Conservation (phyloP, 1,284 basidiomycete genomes). For the Rhodotorula sp. region DNA sequence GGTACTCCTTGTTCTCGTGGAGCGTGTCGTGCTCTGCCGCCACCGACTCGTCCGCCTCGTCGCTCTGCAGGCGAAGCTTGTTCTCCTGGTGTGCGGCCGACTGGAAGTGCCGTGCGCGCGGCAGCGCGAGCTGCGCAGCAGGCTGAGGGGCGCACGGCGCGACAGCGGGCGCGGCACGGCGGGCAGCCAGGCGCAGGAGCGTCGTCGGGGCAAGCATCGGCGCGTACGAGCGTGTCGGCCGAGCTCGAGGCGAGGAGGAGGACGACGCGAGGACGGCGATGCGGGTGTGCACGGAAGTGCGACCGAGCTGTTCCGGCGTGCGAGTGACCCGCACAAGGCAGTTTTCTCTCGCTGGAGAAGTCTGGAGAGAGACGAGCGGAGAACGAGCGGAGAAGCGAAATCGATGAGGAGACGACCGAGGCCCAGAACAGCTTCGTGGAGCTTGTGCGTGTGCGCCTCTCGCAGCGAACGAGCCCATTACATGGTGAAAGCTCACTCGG, state of each 20-base stretch:
- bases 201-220: not conserved
- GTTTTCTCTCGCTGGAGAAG: not conserved
- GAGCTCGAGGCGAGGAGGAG: not conserved
- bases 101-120: conserved; percentile 9
- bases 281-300: not conserved
- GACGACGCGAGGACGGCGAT: not conserved
- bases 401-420: not conserved
- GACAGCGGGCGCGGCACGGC: not conserved
- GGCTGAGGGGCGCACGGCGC: not conserved
- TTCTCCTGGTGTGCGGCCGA: not conserved
- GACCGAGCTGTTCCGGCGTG: not conserved
- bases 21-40: conserved; percentile 13
- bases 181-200: conserved; percentile 2
- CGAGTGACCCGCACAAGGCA: not conserved
- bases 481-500: too few species aligned
- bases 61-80: conserved; percentile 13
- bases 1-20: conserved; percentile 22
- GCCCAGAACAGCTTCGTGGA: too few species aligned
- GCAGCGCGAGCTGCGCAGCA: not conserved
- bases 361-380: not conserved
- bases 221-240: not conserved
- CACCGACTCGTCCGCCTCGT: conserved; percentile 1
- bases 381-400: not conserved
- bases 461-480: too few species aligned
- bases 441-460: too few species aligned